Conservation (phyloP, 352 stramenopile species). For the Pythium periplocum region DNA sequence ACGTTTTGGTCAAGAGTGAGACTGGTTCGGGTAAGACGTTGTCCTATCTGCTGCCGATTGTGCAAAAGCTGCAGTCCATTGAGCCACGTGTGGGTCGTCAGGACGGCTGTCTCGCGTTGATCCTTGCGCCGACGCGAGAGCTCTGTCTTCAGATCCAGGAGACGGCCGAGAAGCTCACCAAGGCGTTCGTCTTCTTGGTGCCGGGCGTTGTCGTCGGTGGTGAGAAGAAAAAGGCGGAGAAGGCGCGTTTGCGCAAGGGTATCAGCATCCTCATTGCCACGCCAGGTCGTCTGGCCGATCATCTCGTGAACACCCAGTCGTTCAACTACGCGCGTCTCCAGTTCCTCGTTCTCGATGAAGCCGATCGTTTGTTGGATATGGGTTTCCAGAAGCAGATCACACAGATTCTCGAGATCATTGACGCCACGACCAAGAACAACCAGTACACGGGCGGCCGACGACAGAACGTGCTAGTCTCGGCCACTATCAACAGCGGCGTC, state of each 20-base stretch:
- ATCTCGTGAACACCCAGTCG: constrained; percentile 92
- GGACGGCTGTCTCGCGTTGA: constrained; percentile 87
- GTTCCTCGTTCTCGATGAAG: constrained; percentile 98
- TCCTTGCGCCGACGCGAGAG: constrained; percentile 94
- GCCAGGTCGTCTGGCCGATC: constrained; percentile 95
- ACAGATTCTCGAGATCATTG: constrained; percentile 94
- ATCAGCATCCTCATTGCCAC: constrained; percentile 97
- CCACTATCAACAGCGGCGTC: constrained; percentile 86
- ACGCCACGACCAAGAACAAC: constrained; percentile 59
- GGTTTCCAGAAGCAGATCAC: constrained; percentile 99
- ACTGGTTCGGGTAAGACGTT: constrained; percentile 97
- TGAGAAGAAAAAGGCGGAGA: constrained; percentile 90
- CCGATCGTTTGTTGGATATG: constrained; percentile 99
- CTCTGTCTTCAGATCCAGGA: constrained; percentile 95
- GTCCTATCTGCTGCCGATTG: constrained; percentile 94
- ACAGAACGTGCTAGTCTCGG: constrained; percentile 84
- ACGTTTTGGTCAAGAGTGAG: constrained; percentile 95
- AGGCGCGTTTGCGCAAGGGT: constrained; percentile 81
- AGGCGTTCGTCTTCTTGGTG: constrained; percentile 88
- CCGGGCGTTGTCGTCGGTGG: constrained; percentile 91
- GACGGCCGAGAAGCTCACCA: constrained; percentile 92
- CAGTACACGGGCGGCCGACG: constrained; percentile 25
- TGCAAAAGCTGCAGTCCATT: constrained; percentile 82
- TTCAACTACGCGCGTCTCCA: constrained; percentile 89
- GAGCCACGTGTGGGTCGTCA: constrained; percentile 67